Percentiles rank a stretch among this genome's conserved stretches.
These are phyloP conservation scores for Oryza brachyantha DNA, from an alignment of 176 grass and related monocot genomes.

Conservation along the genomic window DNA sequence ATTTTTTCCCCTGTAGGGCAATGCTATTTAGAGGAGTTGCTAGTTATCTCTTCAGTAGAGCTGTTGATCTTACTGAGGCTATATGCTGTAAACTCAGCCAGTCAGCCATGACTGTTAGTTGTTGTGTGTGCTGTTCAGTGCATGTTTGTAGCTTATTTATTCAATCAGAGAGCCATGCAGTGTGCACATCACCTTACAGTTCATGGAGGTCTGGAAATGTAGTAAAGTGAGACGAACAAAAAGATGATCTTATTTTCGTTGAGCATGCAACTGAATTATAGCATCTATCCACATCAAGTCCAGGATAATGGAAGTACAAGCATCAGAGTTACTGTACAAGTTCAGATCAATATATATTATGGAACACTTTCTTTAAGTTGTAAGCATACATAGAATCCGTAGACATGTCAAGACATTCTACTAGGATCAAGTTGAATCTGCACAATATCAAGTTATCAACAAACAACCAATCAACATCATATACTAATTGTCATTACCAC, in stretches of 20 bases:
- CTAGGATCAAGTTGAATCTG: slow-evolving; percentile 3
- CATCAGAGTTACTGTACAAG: background rate
- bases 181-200: background rate
- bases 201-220: background rate
- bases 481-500: background rate
- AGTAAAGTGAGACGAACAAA: background rate
- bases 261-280: background rate
- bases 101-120: background rate
- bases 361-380: background rate
- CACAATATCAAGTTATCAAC: slow-evolving; percentile 6
- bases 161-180: background rate
- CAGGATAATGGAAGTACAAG: background rate
- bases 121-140: background rate
- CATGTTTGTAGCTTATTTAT: background rate
- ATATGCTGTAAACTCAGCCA: slow-evolving; percentile 4
- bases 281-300: background rate
- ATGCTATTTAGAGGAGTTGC: background rate
- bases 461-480: slow-evolving; percentile 1
- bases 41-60: background rate
- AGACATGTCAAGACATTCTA: background rate
- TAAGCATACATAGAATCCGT: background rate
- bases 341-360: background rate
- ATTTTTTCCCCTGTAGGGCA: background rate
- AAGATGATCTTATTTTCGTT: background rate
- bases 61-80: background rate